Evolutionary conservation across 116 monocot species (phyloP), one percentile per base, ranked within the genome.

Genomic region (Posidonia oceanica): DNA sequence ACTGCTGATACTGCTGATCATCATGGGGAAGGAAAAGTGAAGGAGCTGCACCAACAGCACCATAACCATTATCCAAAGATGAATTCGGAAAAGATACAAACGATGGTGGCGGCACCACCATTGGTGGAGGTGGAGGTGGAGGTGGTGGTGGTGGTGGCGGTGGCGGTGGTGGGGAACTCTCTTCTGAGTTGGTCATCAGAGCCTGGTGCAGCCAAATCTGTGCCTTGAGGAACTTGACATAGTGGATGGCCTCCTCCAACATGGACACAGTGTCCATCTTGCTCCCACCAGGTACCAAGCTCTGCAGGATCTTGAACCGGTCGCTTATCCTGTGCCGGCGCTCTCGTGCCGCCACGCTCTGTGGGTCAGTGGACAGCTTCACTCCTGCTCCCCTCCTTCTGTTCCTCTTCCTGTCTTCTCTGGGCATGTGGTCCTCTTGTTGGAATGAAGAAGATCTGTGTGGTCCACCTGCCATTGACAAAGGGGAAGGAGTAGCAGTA

Each of bases 181-280:
- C 48, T 12, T 48, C 48, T 15, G 3, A 11, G 12, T 63, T 39
- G 8, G 61, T 37, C 74, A 83, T 66, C 18, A 75, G 69, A 15
- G 84, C 72, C 54, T 88, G 82, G 63, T 88, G 88, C n/a, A 88
- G 78, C 74, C 79, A 84, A 52, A 95, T 88, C 84, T 95, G 95
- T 12, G 86, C 69, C 74, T 95, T 91, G 61, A 95, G 84, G 74
- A 88, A 95, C 83, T 95, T 95, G 64, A 94, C 91, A 69, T 94
- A 94, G 77, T 86, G 88, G 61, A 88, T 91, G 69, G 95, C 95
- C 58, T 95, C 95, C 71, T 95, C 95, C 3, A 95, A 81, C 91
- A 91, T 91, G 65, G 95, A 84, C 11, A 88, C 95, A 3, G 95
- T 95, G 81, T 95, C 95, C 91, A 95, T 88, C 79, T 95, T 95